phyloP scores from a whole-genome alignment of 169 alveolate species.

The Plasmodium ovale region DNA sequence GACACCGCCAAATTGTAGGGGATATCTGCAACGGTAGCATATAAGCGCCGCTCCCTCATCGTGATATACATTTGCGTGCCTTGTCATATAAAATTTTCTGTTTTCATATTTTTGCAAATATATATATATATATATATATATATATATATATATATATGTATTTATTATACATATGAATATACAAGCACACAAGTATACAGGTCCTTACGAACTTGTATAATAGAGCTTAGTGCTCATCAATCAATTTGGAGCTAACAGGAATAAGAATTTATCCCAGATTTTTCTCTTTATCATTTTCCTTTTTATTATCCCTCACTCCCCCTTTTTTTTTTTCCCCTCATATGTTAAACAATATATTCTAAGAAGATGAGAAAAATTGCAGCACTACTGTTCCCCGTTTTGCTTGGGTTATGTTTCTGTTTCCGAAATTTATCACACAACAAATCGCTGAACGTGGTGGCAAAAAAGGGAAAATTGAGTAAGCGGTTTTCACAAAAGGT shows the following conservation, averaged over 20 bases:
- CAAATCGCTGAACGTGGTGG: constrained; percentile 21
- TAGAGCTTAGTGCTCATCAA: too few species aligned
- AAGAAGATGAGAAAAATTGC: constrained; percentile 30
- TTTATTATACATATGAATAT: too few species aligned
- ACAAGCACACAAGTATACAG: too few species aligned
- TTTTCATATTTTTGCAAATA: too few species aligned
- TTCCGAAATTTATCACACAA: constrained; percentile 34
- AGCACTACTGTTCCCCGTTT: neutral
- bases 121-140: too few species aligned
- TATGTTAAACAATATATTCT: neutral
- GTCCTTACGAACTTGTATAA: too few species aligned
- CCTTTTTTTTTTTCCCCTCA: neutral
- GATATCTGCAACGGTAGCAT: too few species aligned
- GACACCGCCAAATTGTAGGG: too few species aligned
- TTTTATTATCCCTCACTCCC: neutral
- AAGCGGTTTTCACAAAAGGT: constrained; percentile 33
- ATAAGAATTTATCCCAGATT: neutral
- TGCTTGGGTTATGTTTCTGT: constrained; percentile 31
- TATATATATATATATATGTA: too few species aligned
- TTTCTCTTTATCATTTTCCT: neutral
- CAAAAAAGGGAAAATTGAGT: constrained; percentile 34
- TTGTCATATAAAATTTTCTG: too few species aligned
- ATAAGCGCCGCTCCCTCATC: too few species aligned
- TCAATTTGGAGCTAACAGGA: neutral
- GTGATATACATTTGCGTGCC: too few species aligned